Base-by-base conservation (phyloP, 352 stramenopile species). In the Thalassiosira livingstoniorum region DNA sequence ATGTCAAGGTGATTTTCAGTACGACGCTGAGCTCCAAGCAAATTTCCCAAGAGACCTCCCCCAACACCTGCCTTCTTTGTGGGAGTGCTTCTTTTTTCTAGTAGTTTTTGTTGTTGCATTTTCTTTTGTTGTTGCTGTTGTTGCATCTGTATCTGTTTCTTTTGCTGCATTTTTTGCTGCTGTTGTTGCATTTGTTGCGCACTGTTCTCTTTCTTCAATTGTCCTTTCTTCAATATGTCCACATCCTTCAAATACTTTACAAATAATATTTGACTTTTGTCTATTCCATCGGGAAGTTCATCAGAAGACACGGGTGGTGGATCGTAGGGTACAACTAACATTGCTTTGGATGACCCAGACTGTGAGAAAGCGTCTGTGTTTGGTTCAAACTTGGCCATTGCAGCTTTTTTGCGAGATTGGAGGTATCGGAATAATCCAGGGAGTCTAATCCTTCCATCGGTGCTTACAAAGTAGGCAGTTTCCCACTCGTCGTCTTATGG, bases 381-480 rank as follows among this genome's bases (percentile, higher is more conserved):
- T 34, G 69, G 57, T 57, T 81, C 64, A 64, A 93, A 92, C 51
- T 85, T 83, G 13, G 83, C 87, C 76, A 88, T 83, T 7, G 85
- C 85, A 10, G 83, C 85, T 61, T 95, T 94, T 75, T 92, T 82
- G n/a, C 90, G 80, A 62, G 89, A 77, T 60, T 77, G 66, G 4
- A 94, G 79, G 69, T 92, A 92, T 43, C 88, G 65, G 4, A 91
- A 37, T 81, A 94, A 94, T 32, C 90, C 87, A 13, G 83, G 81
- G 45, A 93, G 66, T 34, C 88, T 87, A 64, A 92, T 91, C 42
- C 82, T 63, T n/a, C 87, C 90, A 70, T 92, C 87, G n/a, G 78
- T 85, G 25, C 75, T 90, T 29, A 61, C 75, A 29, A 86, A 86
- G 64, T 70, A 82, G 67, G 29, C 82, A 27, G 32, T 62, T 85